These are phyloP conservation scores for Mitosporidium daphniae DNA, from an alignment of 371 early-diverging fungal species.

Conservation along the genomic window DNA sequence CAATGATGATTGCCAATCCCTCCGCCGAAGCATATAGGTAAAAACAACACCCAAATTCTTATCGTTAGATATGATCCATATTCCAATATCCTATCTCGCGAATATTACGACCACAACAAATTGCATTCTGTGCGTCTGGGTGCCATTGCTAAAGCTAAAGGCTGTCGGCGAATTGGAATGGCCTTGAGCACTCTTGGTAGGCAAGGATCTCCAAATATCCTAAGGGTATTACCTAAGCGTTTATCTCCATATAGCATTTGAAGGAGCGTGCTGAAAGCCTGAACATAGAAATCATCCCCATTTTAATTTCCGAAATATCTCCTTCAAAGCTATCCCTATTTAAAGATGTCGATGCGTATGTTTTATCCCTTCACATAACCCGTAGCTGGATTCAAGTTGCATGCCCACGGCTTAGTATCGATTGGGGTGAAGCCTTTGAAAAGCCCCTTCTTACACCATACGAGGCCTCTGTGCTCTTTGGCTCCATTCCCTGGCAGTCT, in stretches of 20 bases:
- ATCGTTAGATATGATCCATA: conserved; percentile 98
- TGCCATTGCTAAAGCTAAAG: conserved; percentile 26
- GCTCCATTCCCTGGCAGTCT: conserved; percentile 23
- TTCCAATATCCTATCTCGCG: conserved; percentile 46
- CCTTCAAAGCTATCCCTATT: conserved; percentile 53
- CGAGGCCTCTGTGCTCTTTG: conserved; percentile 53
- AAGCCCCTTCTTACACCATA: conserved; percentile 81
- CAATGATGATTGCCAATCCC: conserved; percentile 95
- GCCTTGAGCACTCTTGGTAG: conserved; percentile 88
- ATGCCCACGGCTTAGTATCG: conserved; percentile 87
- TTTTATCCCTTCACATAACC: background rate
- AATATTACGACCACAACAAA: conserved; percentile 56
- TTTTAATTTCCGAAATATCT: conserved; percentile 66
- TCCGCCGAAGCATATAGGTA: conserved; percentile 41
- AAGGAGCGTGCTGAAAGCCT: conserved; percentile 17
- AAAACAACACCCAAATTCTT: too few relatives aligned
- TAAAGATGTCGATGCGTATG: conserved; percentile 31
- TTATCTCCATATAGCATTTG: conserved; percentile 14
- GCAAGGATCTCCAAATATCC: conserved; percentile 70
- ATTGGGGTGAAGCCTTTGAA: conserved; percentile 88
- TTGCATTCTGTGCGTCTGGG: conserved; percentile 46
- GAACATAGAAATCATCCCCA: conserved; percentile 22
- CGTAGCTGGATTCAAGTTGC: conserved; percentile 64
- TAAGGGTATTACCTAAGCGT: conserved; percentile 12
- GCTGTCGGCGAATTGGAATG: conserved; percentile 37